Conservation (phyloP, 108 stramenopile species). For the Cyclostephanos tholiformis region DNA sequence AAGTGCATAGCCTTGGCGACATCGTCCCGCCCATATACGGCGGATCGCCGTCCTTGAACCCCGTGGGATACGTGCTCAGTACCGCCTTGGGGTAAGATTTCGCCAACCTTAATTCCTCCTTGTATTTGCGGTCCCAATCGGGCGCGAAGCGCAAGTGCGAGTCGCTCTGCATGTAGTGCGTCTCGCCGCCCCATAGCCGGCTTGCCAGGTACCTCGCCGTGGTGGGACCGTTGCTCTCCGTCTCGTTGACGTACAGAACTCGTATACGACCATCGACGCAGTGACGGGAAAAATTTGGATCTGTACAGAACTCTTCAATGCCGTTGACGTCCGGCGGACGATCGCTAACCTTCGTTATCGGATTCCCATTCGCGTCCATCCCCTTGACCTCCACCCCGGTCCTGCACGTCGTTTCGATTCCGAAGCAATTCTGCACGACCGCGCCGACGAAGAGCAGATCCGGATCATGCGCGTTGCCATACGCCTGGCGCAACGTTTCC, state of each 20-base stretch:
- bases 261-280: conserved; percentile 80
- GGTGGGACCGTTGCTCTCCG: conserved; percentile 89
- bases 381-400: conserved; percentile 81
- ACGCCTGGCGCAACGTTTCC: conserved; percentile 80
- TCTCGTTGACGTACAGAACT: conserved; percentile 86
- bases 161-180: conserved; percentile 90
- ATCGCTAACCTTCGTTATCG: conserved; percentile 59
- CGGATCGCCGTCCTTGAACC: conserved; percentile 59
- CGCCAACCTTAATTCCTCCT: conserved; percentile 62
- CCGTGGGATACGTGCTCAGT: conserved; percentile 84
- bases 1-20: conserved; percentile 68
- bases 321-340: conserved; percentile 66
- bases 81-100: conserved; percentile 74
- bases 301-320: conserved; percentile 72
- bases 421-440: conserved; percentile 95
- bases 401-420: conserved; percentile 57
- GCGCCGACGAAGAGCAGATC: conserved; percentile 84
- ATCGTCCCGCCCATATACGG: conserved; percentile 48
- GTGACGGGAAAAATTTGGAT: conserved; percentile 51
- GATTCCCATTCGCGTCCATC: conserved; percentile 52
- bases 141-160: conserved; percentile 80
- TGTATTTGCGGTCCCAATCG: conserved; percentile 80
- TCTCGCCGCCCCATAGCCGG: conserved; percentile 94
- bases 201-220: conserved; percentile 88
- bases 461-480: conserved; percentile 74